These are phyloP conservation scores for Xanthoconium purpureum DNA, from an alignment of 768 basidiomycete species.

Conservation along the genomic window DNA sequence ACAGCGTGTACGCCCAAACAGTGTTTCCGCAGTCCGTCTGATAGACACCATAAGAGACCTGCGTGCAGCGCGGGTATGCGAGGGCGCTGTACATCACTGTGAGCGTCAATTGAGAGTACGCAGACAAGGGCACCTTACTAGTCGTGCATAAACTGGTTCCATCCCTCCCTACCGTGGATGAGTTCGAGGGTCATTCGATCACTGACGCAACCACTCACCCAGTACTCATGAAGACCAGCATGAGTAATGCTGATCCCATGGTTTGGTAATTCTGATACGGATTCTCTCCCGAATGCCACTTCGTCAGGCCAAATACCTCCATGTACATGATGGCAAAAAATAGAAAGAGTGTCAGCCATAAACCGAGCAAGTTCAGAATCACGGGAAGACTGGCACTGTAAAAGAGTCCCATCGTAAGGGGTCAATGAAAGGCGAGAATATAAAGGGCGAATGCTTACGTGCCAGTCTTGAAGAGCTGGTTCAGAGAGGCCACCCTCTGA, in stretches of 20 bases:
- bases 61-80: constrained; percentile 79
- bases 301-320: constrained; percentile 90
- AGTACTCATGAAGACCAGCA: constrained; percentile 90
- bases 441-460: constrained; percentile 52
- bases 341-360: constrained; percentile 89
- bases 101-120: background rate
- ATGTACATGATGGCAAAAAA: constrained; percentile 88
- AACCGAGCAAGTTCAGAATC: constrained; percentile 76
- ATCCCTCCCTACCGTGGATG: constrained; percentile 60
- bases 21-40: constrained; percentile 87
- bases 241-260: constrained; percentile 76
- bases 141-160: constrained; percentile 98
- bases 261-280: constrained; percentile 68
- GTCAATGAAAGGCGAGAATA: background rate
- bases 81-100: constrained; percentile 50
- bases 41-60: constrained; percentile 39
- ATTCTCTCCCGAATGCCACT: constrained; percentile 66
- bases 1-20: constrained; percentile 79
- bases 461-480: constrained; percentile 95
- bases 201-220: constrained; percentile 53
- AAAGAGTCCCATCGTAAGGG: background rate
- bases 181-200: constrained; percentile 1
- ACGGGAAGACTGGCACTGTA: constrained; percentile 79
- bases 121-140: constrained; percentile 46
- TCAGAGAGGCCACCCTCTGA: constrained; percentile 80